Base-by-base conservation (phyloP, 2,329 filamentous ascomycete genomes). In the Lasiodiplodia citricola region DNA sequence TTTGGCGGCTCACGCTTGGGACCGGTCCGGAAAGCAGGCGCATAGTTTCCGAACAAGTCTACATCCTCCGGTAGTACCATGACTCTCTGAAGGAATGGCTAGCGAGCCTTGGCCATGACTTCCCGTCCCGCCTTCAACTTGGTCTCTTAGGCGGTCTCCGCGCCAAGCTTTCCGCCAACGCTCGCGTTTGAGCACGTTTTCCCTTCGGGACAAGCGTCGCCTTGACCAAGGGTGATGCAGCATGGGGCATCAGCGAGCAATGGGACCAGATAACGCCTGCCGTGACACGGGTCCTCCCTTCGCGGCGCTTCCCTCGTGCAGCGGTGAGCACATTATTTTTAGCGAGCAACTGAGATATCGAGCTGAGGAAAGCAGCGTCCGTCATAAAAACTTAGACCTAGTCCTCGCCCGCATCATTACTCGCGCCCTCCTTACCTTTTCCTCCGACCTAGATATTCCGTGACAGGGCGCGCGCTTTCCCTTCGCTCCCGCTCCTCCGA, bases 181-280 rank as follows among this genome's bases (percentile, higher is more conserved):
- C 60, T 54, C 31, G 47, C 23, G 31, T 64, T 64, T 64, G 60
- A 64, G 60, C 60, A 64, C 21, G 47, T 64, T 64, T 52, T n/a
- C 41, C 58, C 18, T 8, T 51, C 38, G 44, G 60, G 58, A 31
- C 18, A 52, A 50, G 60, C 25, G 35, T 41, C 38, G n/a, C 58
- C 41, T 51, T 25, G 23, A 8, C n/a, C 58, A n/a, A 6, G 41
- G 58, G 31, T 63, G 58, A 10, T 63, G 58, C 28, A 37, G 58
- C 41, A 51, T 62, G 28, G 28, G 25, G 28, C 58, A 18, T n/a
- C 58, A 50, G 55, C 54, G 11, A 18, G 54, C 54, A 3, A 28
- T 28, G 51, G 23, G 8, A 21, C 31, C 8, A 11, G 44, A 21
- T 47, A 21, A 37, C 4, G 41, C 41, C 60, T 64, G 60, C 60